A percentile compares a stretch with the other conserved stretches of the same genome.
These are phyloP conservation scores for Penicillium cosmopolitanum DNA, from an alignment of 495 filamentous ascomycete species.

Conservation along the genomic window DNA sequence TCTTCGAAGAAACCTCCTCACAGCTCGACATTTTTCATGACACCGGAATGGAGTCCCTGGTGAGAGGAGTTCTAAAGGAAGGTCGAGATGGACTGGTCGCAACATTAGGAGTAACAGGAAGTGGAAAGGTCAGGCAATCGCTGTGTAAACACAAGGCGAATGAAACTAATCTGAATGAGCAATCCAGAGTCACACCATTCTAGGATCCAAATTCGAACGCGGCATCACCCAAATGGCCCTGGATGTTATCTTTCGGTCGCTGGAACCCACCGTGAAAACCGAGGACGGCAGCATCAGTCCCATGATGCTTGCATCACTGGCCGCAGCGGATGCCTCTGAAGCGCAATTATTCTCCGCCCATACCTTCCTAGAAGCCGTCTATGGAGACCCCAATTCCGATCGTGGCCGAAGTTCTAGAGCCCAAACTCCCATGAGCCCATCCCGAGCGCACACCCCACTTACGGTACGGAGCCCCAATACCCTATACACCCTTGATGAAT, in stretches of 20 bases:
- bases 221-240: slow-evolving; percentile 91
- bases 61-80: slow-evolving; percentile 78
- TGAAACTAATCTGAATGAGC: slow-evolving; percentile 23
- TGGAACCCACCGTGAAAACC: slow-evolving; percentile 66
- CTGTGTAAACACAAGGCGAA: background rate
- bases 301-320: slow-evolving; percentile 69
- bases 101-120: slow-evolving; percentile 92
- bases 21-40: slow-evolving; percentile 89
- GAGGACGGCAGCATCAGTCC: slow-evolving; percentile 60
- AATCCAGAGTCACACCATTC: slow-evolving; percentile 90
- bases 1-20: slow-evolving; percentile 83
- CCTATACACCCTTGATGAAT: slow-evolving; percentile 29
- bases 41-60: slow-evolving; percentile 71
- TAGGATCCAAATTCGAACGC: slow-evolving; percentile 82
- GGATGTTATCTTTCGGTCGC: slow-evolving; percentile 83
- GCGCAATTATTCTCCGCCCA: slow-evolving; percentile 77
- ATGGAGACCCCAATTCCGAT: slow-evolving; percentile 63
- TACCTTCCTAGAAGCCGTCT: slow-evolving; percentile 79
- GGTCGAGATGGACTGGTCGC: slow-evolving; percentile 89
- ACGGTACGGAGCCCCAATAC: slow-evolving; percentile 44
- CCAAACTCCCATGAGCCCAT: slow-evolving; percentile 76
- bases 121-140: slow-evolving; percentile 74
- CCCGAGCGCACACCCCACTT: slow-evolving; percentile 49
- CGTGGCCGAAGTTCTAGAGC: slow-evolving; percentile 70
- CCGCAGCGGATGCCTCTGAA: slow-evolving; percentile 79